A percentile compares a stretch with the other conserved stretches of the same genome.
phyloP scores from a whole-genome alignment of 768 basidiomycete species.

The Kwoniella sp. region DNA sequence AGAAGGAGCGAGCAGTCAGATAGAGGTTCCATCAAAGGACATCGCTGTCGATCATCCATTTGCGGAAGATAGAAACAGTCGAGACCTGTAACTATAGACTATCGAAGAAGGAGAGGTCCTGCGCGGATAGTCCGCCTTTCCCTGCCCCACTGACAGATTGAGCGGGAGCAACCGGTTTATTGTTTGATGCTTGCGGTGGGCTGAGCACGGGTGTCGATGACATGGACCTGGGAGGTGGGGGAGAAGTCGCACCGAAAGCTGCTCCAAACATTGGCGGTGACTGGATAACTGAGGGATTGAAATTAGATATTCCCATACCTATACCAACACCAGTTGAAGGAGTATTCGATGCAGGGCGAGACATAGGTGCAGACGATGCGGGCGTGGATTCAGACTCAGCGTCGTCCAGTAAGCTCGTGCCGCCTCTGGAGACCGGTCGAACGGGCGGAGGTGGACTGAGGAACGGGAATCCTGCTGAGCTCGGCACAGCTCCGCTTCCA shows the following conservation, averaged over 20 bases:
- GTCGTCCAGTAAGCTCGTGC: slow-evolving; percentile 12
- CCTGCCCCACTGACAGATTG: slow-evolving; percentile 18
- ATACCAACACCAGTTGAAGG: not conserved
- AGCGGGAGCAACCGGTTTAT: not conserved
- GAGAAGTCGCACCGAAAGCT: not conserved
- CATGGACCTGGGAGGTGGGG: not conserved
- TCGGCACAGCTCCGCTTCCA: not conserved
- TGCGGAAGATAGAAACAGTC: too few relatives aligned
- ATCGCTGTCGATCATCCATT: too few relatives aligned
- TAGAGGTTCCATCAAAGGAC: too few relatives aligned
- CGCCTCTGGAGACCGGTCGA: slow-evolving; percentile 25
- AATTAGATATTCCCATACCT: slow-evolving; percentile 7
- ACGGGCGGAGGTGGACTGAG: slow-evolving; percentile 41
- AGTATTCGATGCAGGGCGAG: not conserved
- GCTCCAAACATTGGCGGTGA: slow-evolving; percentile 9
- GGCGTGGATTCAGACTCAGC: not conserved
- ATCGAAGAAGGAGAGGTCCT: slow-evolving; percentile 86
- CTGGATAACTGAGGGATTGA: not conserved
- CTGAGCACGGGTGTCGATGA: slow-evolving; percentile 1
- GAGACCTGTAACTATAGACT: slow-evolving; percentile 65
- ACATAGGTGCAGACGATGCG: not conserved
- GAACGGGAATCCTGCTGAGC: slow-evolving; percentile 30
- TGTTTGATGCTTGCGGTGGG: not conserved
- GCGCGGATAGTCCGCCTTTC: slow-evolving; percentile 70
- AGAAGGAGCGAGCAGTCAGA: too few relatives aligned